Conservation (phyloP, 2,329 filamentous ascomycete genomes). For the Dothideomycetidae sp. region DNA sequence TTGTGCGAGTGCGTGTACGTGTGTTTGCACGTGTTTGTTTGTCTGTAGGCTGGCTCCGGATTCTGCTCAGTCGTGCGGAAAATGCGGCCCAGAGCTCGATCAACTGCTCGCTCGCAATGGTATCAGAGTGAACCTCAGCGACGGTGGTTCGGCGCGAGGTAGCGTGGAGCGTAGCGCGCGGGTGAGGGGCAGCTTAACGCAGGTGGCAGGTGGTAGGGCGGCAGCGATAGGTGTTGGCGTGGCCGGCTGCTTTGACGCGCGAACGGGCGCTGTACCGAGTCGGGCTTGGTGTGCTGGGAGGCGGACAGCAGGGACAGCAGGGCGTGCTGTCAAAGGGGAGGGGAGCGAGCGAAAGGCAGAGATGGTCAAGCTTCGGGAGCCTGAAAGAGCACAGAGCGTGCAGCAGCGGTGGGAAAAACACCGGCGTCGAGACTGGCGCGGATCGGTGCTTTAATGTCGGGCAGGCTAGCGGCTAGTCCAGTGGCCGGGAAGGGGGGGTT, state of each 20-base stretch:
- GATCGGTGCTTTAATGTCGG: constrained; percentile 10
- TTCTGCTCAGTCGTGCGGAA: too few relatives aligned
- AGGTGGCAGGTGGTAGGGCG: constrained; percentile 13
- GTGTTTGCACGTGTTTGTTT: too few relatives aligned
- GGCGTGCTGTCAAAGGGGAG: background rate
- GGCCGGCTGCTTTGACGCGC: constrained; percentile 2
- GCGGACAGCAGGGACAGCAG: constrained; percentile 1
- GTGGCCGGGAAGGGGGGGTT: too few relatives aligned
- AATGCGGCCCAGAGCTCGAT: too few relatives aligned
- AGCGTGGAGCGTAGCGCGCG: background rate
- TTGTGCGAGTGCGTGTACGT: too few relatives aligned
- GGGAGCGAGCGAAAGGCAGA: too few relatives aligned
- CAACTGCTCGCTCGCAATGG: too few relatives aligned
- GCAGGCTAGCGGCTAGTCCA: constrained; percentile 7
- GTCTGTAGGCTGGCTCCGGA: too few relatives aligned
- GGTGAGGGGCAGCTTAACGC: background rate
- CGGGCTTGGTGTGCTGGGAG: constrained; percentile 3
- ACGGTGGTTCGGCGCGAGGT: background rate
- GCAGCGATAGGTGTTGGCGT: constrained; percentile 16
- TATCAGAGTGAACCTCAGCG: background rate
- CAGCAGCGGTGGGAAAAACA: constrained; percentile 3
- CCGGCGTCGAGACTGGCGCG: constrained; percentile 8
- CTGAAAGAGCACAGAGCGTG: background rate
- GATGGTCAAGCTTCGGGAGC: constrained; percentile 4
- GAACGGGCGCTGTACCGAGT: constrained; percentile 5